A percentile compares a stretch with the other conserved stretches of the same genome.
These are phyloP conservation scores for Debaryomyces prosopidis DNA, from an alignment of 805 yeast genomes.

Conservation along the genomic window DNA sequence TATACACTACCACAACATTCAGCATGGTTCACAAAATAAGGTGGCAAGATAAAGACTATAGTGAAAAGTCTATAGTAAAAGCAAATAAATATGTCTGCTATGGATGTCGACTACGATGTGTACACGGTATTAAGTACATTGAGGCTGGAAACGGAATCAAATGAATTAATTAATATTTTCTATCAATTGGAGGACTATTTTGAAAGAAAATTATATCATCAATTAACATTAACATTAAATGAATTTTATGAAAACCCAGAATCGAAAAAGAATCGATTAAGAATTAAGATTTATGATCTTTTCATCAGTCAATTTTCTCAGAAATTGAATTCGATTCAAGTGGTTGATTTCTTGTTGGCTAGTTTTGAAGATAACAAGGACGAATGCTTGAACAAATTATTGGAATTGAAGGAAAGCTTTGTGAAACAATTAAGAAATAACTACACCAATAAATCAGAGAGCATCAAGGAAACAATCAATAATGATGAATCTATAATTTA, in stretches of 20 bases:
- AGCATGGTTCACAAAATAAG: not conserved
- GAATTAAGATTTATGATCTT: conserved; percentile 66
- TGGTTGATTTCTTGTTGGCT: conserved; percentile 69
- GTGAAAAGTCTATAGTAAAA: not conserved
- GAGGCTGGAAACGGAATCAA: conserved; percentile 60
- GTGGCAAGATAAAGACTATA: not conserved
- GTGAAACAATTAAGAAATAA: conserved; percentile 25
- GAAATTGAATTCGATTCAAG: conserved; percentile 76
- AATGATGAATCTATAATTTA: conserved; percentile 56
- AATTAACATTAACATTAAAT: conserved; percentile 69
- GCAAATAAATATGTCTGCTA: conserved; percentile 24
- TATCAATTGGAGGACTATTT: conserved; percentile 78
- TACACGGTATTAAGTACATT: conserved; percentile 55
- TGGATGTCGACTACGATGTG: conserved; percentile 43
- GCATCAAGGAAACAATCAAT: conserved; percentile 34
- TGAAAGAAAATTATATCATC: conserved; percentile 94
- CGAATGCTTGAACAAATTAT: conserved; percentile 36
- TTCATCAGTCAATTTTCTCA: conserved; percentile 68
- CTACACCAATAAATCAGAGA: conserved; percentile 26
- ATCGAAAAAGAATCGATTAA: conserved; percentile 47
- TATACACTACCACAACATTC: not conserved
- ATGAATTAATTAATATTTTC: conserved; percentile 60
- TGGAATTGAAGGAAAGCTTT: conserved; percentile 31
- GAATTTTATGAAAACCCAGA: conserved; percentile 59
- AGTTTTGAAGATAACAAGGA: conserved; percentile 36